Percentiles rank a stretch among this genome's conserved stretches.
Evolutionary conservation across 2,329 filamentous ascomycete genomes (phyloP).

Genomic region (Neodidymelliopsis sp.): DNA sequence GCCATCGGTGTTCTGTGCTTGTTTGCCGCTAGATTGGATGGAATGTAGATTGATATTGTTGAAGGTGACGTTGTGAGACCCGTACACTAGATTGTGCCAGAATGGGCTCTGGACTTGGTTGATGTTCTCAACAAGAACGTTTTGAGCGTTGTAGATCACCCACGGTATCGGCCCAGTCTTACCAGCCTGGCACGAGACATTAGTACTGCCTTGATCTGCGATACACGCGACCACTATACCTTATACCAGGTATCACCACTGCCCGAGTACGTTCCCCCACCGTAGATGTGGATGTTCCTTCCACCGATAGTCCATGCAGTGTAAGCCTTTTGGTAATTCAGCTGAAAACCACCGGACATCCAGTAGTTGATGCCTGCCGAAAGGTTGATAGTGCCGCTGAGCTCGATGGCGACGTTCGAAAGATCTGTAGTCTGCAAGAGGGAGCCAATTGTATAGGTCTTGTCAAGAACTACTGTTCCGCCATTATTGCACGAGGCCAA

Average conservation of each 20-base stretch:
- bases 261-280: constrained; percentile 70
- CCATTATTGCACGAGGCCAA: constrained; percentile 68
- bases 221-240: constrained; percentile 65
- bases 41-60: constrained; percentile 68
- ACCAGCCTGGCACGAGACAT: constrained; percentile 46
- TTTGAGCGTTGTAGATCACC: constrained; percentile 40
- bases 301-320: constrained; percentile 74
- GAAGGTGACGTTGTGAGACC: constrained; percentile 69
- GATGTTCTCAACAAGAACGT: constrained; percentile 66
- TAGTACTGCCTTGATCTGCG: constrained; percentile 63
- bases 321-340: constrained; percentile 70
- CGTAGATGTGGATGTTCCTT: constrained; percentile 71
- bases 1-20: constrained; percentile 70
- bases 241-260: constrained; percentile 72
- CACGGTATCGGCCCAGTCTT: constrained; percentile 5
- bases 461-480: constrained; percentile 67
- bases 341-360: constrained; percentile 68
- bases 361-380: constrained; percentile 73
- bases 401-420: constrained; percentile 63
- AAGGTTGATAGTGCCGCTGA: constrained; percentile 68
- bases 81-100: constrained; percentile 72
- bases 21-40: constrained; percentile 58
- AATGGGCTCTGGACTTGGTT: constrained; percentile 67
- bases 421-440: constrained; percentile 71
- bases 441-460: constrained; percentile 68